These are phyloP conservation scores for Triangularia setosa DNA, from an alignment of 2,329 filamentous ascomycete species.

Conservation along the genomic window DNA sequence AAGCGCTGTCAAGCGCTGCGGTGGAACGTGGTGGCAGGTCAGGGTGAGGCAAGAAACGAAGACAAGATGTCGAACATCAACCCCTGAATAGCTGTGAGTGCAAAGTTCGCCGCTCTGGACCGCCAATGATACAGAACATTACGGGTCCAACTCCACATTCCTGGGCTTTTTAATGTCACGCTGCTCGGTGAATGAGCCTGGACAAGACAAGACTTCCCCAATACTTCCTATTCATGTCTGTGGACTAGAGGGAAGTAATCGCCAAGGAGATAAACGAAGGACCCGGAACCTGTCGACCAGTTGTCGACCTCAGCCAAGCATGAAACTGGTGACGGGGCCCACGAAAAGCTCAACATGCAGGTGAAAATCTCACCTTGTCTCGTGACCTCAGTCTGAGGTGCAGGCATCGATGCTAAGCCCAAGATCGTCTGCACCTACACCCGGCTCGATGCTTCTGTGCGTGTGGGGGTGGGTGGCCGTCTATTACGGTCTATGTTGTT, in stretches of 20 bases:
- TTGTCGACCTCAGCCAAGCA: not conserved
- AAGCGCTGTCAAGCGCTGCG: not conserved
- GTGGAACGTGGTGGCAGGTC: conserved; percentile 1
- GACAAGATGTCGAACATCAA: not conserved
- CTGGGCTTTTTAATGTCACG: not conserved
- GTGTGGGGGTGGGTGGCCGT: not conserved
- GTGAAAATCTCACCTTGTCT: conserved; percentile 1
- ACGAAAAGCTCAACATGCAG: not conserved
- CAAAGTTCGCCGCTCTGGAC: not conserved
- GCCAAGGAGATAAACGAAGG: not conserved
- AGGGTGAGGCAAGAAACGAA: not conserved
- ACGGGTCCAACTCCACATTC: not conserved
- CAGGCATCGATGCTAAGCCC: not conserved
- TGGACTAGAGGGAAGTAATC: not conserved
- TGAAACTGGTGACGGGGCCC: not conserved
- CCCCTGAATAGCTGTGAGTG: conserved; percentile 3
- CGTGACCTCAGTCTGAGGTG: conserved; percentile 6
- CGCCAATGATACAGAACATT: not conserved
- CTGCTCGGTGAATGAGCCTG: not conserved
- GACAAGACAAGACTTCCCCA: not conserved
- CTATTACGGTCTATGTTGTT: not conserved
- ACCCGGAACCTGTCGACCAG: not conserved
- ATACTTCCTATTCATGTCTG: not conserved
- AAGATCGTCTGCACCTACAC: not conserved
- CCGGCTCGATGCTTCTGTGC: not conserved